Conservation (phyloP, 345 rosid species). For the Arabis alpina region DNA sequence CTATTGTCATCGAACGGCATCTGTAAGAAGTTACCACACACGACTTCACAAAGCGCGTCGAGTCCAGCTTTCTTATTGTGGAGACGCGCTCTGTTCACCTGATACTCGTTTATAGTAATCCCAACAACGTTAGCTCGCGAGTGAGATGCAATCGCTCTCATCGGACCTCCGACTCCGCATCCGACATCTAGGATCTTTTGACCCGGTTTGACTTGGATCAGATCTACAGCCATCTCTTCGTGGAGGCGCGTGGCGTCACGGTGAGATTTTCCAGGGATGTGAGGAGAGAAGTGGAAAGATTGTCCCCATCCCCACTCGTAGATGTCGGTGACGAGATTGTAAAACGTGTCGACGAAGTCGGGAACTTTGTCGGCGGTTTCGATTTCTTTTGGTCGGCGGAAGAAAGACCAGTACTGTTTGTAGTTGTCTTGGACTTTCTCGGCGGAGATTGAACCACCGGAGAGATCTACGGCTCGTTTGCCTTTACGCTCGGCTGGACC, state of each 20-base stretch:
- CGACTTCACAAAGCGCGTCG: conserved; percentile 84
- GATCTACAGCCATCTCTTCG: conserved; percentile 91
- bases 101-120: conserved; percentile 95
- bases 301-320: conserved; percentile 99
- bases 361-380: conserved; percentile 88
- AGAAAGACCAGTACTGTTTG: conserved; percentile 88
- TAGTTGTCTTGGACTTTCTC: conserved; percentile 89
- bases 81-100: conserved; percentile 81
- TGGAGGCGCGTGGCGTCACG: conserved; percentile 89
- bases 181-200: conserved; percentile 83
- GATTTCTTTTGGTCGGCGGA: conserved; percentile 94
- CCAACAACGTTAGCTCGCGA: conserved; percentile 87
- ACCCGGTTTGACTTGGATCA: conserved; percentile 63
- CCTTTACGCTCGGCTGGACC: conserved; percentile 92
- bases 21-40: conserved; percentile 85
- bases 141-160: conserved; percentile 97
- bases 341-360: conserved; percentile 91
- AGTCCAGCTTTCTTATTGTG: conserved; percentile 93
- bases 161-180: conserved; percentile 97
- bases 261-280: conserved; percentile 75
- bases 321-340: conserved; percentile 95
- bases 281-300: conserved; percentile 96
- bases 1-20: conserved; percentile 82
- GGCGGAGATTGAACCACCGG: conserved; percentile 94
- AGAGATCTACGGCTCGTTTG: conserved; percentile 75